Percentiles rank a stretch among this genome's conserved stretches.
Conservation (phyloP, 2,329 filamentous ascomycete species). For the Penicillium thymicola region DNA sequence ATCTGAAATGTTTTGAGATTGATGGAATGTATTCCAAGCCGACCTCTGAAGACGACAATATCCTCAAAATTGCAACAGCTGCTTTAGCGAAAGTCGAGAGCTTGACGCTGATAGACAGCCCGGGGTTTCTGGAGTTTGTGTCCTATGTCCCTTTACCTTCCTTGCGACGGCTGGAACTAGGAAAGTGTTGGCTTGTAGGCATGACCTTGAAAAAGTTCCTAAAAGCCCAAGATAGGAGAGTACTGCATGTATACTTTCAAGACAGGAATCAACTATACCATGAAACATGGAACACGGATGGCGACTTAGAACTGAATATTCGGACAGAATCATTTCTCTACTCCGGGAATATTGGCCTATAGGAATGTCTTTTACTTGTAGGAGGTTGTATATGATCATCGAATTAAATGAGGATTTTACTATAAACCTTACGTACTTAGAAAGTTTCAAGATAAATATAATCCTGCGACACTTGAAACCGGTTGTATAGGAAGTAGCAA, state of each 20-base stretch:
- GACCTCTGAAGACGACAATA: background rate
- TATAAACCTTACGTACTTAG: no score
- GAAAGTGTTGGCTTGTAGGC: background rate
- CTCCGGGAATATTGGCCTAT: background rate
- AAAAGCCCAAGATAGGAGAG: background rate
- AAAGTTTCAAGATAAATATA: no score
- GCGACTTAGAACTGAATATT: background rate
- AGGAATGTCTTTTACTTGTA: background rate
- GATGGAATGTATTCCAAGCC: background rate
- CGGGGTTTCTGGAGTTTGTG: background rate
- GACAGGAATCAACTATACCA: background rate
- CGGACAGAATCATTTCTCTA: background rate
- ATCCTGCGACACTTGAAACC: background rate
- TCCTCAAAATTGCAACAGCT: background rate
- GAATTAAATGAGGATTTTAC: no score
- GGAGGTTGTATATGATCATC: background rate
- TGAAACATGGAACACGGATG: background rate
- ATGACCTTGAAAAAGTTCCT: background rate
- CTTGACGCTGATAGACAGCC: background rate
- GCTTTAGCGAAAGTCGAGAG: background rate
- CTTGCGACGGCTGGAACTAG: background rate
- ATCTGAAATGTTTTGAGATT: background rate
- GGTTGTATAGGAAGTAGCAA: background rate
- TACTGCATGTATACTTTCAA: background rate
- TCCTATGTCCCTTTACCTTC: background rate